Evolutionary conservation across 2,329 filamentous ascomycete species (phyloP).

Genomic region (Raffaelea arxii): DNA sequence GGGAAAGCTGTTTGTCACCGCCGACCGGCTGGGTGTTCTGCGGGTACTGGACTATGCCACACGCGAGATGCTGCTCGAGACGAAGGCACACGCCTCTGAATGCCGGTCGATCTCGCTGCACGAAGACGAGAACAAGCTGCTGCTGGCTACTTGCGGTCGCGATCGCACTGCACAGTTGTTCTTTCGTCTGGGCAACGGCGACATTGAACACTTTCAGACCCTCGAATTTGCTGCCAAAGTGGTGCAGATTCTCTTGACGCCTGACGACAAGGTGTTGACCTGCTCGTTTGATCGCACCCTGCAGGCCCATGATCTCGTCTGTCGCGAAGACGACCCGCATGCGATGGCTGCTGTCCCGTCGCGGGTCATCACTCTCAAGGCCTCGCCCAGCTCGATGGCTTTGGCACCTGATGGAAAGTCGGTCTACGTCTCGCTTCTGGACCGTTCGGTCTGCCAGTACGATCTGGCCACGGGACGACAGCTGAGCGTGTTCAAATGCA

Average conservation of each 20-base stretch:
- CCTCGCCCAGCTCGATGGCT: conserved; percentile 77
- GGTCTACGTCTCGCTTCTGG: conserved; percentile 49
- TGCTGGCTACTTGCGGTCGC: conserved; percentile 75
- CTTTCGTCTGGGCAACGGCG: conserved; percentile 41
- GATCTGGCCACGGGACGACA: conserved; percentile 60
- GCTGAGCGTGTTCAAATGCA: conserved; percentile 67
- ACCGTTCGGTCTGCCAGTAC: conserved; percentile 51
- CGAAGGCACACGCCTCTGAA: conserved; percentile 79
- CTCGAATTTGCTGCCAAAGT: conserved; percentile 89
- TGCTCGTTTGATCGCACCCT: conserved; percentile 83
- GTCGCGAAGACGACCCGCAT: conserved; percentile 53
- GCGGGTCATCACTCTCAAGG: conserved; percentile 71
- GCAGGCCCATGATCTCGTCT: conserved; percentile 69
- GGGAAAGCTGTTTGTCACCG: conserved; percentile 63
- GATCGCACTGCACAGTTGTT: conserved; percentile 96
- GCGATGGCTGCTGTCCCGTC: conserved; percentile 68
- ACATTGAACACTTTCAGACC: conserved; percentile 76
- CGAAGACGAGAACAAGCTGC: conserved; percentile 47
- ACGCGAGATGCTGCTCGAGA: conserved; percentile 54
- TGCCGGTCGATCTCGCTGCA: conserved; percentile 73
- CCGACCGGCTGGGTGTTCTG: conserved; percentile 79
- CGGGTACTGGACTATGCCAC: conserved; percentile 56
- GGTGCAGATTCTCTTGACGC: conserved; percentile 61
- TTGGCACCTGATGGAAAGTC: conserved; percentile 52
- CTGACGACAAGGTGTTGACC: conserved; percentile 68